These are phyloP conservation scores for Dionaea muscipula DNA, from an alignment of 179 eudicot genomes.

Conservation along the genomic window DNA sequence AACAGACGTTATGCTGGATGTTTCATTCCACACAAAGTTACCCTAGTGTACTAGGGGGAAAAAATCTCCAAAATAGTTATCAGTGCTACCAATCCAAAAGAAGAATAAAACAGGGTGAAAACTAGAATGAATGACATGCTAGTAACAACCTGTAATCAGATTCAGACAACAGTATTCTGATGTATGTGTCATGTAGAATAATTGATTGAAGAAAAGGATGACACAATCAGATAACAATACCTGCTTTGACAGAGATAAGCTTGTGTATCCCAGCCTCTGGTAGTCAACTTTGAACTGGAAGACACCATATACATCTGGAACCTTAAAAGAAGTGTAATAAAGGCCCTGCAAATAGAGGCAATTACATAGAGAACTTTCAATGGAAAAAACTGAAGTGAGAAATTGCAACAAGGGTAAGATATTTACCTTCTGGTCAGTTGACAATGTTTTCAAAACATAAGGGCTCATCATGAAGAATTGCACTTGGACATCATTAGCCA, in stretches of 20 bases:
- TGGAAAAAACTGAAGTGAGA: slow-evolving; percentile 3
- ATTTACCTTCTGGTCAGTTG: slow-evolving; percentile 67
- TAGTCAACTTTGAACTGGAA: slow-evolving; percentile 93
- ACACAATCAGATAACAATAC: slow-evolving; percentile 21
- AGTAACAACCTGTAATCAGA: no score
- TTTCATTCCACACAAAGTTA: no score
- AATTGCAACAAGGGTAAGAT: background rate
- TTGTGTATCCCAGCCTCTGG: slow-evolving; percentile 88
- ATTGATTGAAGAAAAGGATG: background rate
- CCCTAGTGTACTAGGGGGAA: no score
- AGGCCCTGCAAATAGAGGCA: slow-evolving; percentile 44
- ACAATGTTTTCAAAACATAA: slow-evolving; percentile 71
- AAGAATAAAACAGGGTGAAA: no score
- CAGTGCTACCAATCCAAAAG: no score
- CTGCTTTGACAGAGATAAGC: slow-evolving; percentile 84
- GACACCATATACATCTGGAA: slow-evolving; percentile 92
- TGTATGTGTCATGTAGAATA: no score
- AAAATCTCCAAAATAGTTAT: no score
- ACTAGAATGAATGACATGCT: no score
- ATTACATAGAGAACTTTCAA: slow-evolving; percentile 4
- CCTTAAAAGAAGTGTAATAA: slow-evolving; percentile 64
- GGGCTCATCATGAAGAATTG: slow-evolving; percentile 99
- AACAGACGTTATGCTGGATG: no score
- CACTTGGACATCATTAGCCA: slow-evolving; percentile 72
- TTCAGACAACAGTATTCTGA: no score